Percentiles rank a stretch among this genome's conserved stretches.
Evolutionary conservation across 2,329 filamentous ascomycete genomes (phyloP).

Genomic region (Juglanconis sp.): DNA sequence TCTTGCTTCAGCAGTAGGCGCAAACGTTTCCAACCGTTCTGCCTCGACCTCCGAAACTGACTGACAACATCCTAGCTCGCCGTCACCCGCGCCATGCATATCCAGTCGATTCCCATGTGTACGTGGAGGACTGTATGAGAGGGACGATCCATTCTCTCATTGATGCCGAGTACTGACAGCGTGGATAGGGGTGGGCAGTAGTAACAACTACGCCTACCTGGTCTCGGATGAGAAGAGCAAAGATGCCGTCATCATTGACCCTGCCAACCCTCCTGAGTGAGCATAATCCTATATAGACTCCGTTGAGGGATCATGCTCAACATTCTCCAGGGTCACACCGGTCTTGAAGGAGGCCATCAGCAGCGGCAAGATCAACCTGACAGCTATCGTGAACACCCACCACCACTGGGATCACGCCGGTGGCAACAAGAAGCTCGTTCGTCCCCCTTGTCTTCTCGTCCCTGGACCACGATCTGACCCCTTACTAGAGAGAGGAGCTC

Average conservation of each 20-base stretch:
- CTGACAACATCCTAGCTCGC: conserved; percentile 25
- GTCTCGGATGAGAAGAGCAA: conserved; percentile 75
- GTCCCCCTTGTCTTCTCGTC: conserved; percentile 18
- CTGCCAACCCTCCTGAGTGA: conserved; percentile 74
- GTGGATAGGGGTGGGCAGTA: conserved; percentile 65
- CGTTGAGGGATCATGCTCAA: not conserved
- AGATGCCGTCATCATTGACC: conserved; percentile 76
- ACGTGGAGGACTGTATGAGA: conserved; percentile 34
- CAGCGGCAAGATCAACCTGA: conserved; percentile 73
- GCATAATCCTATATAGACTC: conserved; percentile 24
- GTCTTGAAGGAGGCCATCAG: conserved; percentile 71
- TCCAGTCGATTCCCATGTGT: conserved; percentile 89
- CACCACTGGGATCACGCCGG: conserved; percentile 95
- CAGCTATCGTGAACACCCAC: conserved; percentile 91
- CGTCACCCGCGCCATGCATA: conserved; percentile 66
- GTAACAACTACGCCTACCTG: conserved; percentile 84
- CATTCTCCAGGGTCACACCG: conserved; percentile 51
- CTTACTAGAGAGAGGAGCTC: conserved; percentile 37
- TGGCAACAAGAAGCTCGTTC: conserved; percentile 79
- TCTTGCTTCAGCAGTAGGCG: conserved; percentile 29
- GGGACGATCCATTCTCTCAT: not conserved
- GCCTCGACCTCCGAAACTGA: not conserved
- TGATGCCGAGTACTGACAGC: not conserved
- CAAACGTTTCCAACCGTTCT: not conserved
- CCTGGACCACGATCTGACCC: not conserved